These are phyloP conservation scores for Pseudocercospora macadamiae DNA, from an alignment of 2,329 filamentous ascomycete species.

Conservation along the genomic window DNA sequence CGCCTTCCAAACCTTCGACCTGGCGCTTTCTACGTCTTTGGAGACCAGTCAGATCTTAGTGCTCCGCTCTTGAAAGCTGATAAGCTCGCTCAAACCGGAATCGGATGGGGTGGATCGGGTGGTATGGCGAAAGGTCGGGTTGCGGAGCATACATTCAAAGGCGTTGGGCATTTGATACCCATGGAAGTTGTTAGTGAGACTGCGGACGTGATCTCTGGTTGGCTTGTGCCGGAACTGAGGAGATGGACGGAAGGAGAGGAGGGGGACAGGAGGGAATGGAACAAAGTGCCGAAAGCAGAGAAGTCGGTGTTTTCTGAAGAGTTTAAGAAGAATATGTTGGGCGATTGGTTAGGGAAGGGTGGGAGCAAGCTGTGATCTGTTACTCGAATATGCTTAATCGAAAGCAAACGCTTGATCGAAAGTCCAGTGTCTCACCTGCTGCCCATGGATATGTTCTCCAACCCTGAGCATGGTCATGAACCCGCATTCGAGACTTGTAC, in stretches of 20 bases:
- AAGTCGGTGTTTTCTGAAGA: conserved; percentile 33
- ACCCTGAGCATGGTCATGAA: too few species aligned
- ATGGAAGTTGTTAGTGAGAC: conserved; percentile 74
- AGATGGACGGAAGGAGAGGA: conserved; percentile 40
- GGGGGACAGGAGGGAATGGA: conserved; percentile 33
- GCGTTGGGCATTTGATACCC: conserved; percentile 76
- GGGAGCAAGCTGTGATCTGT: conserved; percentile 4
- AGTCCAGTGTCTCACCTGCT: too few species aligned
- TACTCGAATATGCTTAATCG: too few species aligned
- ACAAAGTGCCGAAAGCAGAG: conserved; percentile 30
- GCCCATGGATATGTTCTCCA: too few species aligned
- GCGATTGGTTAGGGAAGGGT: background rate
- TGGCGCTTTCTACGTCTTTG: conserved; percentile 39
- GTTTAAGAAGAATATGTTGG: background rate
- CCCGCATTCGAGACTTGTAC: too few species aligned
- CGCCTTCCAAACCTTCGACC: conserved; percentile 66
- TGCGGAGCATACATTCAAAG: conserved; percentile 63
- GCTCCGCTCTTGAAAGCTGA: conserved; percentile 53
- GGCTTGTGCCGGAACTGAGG: conserved; percentile 39
- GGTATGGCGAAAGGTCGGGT: conserved; percentile 68
- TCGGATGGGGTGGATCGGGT: conserved; percentile 68
- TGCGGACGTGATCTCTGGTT: conserved; percentile 55
- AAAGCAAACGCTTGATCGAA: too few species aligned
- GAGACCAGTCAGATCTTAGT: conserved; percentile 53
- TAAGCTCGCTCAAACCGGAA: conserved; percentile 67